These are phyloP conservation scores for Sugiyamaella valdiviana DNA, from an alignment of 805 yeast species.

Conservation along the genomic window DNA sequence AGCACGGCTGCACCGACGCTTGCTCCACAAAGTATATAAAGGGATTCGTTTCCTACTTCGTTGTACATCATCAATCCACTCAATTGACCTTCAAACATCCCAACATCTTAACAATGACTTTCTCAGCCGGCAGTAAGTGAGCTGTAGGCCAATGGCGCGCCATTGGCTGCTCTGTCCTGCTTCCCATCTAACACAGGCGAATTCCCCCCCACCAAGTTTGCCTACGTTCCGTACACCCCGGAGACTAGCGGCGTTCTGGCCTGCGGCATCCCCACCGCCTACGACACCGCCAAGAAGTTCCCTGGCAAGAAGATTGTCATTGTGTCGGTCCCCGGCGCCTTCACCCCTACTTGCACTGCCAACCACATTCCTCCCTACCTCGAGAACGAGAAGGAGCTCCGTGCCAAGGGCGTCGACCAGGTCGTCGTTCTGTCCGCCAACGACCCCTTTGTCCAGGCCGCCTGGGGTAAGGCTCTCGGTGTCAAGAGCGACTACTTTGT, in stretches of 20 bases:
- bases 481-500: constrained; percentile 36
- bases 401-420: constrained; percentile 55
- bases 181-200: not conserved
- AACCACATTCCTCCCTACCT: constrained; percentile 68
- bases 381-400: constrained; percentile 43
- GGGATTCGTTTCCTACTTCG: not conserved
- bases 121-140: constrained; percentile 14
- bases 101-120: constrained; percentile 9
- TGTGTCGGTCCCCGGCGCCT: constrained; percentile 81
- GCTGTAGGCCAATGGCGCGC: not conserved
- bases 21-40: not conserved
- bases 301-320: constrained; percentile 51
- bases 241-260: constrained; percentile 22
- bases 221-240: constrained; percentile 23
- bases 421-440: constrained; percentile 60
- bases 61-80: not conserved
- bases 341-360: constrained; percentile 74
- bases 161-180: not conserved
- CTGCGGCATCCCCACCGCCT: constrained; percentile 37
- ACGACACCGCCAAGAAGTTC: constrained; percentile 33
- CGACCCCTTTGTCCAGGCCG: constrained; percentile 64
- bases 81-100: not conserved
- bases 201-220: constrained; percentile 15
- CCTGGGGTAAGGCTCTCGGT: constrained; percentile 54
- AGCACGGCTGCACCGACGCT: not conserved